phyloP scores from a whole-genome alignment of 1,284 basidiomycete species.

The Sphaerobolus stellatus region DNA sequence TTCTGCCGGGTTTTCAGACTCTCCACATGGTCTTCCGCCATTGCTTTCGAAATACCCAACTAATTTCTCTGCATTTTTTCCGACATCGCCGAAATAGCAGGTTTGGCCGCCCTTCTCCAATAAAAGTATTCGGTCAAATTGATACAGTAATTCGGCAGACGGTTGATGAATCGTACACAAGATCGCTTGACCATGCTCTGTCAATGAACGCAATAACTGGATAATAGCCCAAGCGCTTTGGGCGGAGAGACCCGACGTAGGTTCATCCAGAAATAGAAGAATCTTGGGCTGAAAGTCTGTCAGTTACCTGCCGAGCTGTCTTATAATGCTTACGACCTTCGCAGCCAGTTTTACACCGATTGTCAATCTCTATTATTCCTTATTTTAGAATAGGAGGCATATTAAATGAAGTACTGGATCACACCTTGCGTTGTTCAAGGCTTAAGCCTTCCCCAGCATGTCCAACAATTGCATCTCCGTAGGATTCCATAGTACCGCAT shows the following conservation, averaged over 20 bases:
- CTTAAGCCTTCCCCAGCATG: conserved; percentile 55
- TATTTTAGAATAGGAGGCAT: too few relatives aligned
- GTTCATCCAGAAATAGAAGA: conserved; percentile 81
- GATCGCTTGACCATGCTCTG: conserved; percentile 78
- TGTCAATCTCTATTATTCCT: conserved; percentile 51
- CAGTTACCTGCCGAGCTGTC: neutral
- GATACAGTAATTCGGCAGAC: conserved; percentile 69
- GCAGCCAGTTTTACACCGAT: conserved; percentile 84
- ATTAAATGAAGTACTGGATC: neutral
- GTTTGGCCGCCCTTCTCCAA: conserved; percentile 72
- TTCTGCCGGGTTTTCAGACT: conserved; percentile 41
- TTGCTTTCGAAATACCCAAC: conserved; percentile 70
- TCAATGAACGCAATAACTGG: conserved; percentile 77
- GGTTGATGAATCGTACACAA: conserved; percentile 79
- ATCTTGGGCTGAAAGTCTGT: conserved; percentile 62
- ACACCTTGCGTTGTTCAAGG: conserved; percentile 68
- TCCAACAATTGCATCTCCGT: conserved; percentile 75
- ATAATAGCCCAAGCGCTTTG: conserved; percentile 89
- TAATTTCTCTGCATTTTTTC: conserved; percentile 52
- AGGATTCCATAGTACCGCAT: conserved; percentile 71
- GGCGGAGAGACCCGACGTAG: conserved; percentile 83
- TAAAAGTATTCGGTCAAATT: conserved; percentile 63
- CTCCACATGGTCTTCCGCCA: conserved; percentile 53
- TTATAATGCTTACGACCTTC: conserved; percentile 41
- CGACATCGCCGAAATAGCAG: conserved; percentile 77